These are phyloP conservation scores for Kingdonia uniflora DNA, from an alignment of 164 flowering plant species.

Conservation along the genomic window DNA sequence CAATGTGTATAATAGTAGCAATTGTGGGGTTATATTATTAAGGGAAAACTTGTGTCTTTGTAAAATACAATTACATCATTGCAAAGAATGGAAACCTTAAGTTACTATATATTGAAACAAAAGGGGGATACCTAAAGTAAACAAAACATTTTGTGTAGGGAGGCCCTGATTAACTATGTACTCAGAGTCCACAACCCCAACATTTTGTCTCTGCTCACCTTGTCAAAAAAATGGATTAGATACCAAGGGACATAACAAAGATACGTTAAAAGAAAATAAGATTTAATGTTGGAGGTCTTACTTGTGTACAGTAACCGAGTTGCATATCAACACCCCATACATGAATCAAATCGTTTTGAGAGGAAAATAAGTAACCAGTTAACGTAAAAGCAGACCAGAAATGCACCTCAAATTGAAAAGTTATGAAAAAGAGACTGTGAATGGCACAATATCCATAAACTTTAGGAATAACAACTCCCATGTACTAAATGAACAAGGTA, in stretches of 20 bases:
- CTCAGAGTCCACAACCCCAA: conserved; percentile 85
- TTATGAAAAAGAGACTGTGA: background rate
- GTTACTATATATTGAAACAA: too few relatives aligned
- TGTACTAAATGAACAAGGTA: too few relatives aligned
- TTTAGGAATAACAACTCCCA: too few relatives aligned
- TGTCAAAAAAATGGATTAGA: conserved; percentile 15
- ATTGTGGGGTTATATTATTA: too few relatives aligned
- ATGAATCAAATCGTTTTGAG: conserved; percentile 90
- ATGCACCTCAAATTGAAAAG: background rate
- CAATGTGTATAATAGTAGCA: too few relatives aligned
- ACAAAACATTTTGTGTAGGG: conserved; percentile 37
- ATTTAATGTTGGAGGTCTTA: conserved; percentile 11
- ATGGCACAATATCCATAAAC: background rate
- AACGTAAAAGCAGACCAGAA: too few relatives aligned
- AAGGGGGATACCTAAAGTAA: too few relatives aligned
- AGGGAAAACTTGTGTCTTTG: too few relatives aligned
- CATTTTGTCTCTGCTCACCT: conserved; percentile 74
- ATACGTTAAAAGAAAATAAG: background rate
- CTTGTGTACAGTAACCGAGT: conserved; percentile 96
- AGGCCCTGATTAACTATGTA: conserved; percentile 67
- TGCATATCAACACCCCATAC: conserved; percentile 88
- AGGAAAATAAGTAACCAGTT: background rate
- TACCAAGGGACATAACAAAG: conserved; percentile 1
- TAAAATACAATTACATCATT: too few relatives aligned
- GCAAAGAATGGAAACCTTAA: too few relatives aligned